Evolutionary conservation across 192 early-diverging fungal species (phyloP).

Genomic region (Umbelopsis isabellina): DNA sequence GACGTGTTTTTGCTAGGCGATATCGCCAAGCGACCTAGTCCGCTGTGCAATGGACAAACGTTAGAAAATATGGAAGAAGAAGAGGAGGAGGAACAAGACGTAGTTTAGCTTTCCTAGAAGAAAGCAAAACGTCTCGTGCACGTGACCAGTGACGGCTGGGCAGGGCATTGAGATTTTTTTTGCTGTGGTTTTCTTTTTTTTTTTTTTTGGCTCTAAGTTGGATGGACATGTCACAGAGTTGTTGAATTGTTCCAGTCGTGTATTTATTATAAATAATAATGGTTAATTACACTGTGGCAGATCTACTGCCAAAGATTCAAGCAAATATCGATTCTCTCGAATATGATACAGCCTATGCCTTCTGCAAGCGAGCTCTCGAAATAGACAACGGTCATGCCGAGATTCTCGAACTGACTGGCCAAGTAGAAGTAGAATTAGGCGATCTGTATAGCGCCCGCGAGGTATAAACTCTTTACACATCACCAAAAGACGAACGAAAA

Average conservation of each 20-base stretch:
- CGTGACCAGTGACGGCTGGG: slow-evolving; percentile 18
- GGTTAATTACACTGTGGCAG: slow-evolving; percentile 55
- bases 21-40: background rate
- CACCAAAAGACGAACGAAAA: slow-evolving; percentile 6
- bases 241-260: slow-evolving; percentile 1
- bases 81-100: background rate
- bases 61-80: background rate
- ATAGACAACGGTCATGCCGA: slow-evolving; percentile 59
- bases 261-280: slow-evolving; percentile 26
- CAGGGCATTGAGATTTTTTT: too few species aligned
- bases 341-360: slow-evolving; percentile 71
- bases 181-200: background rate
- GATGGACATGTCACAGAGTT: slow-evolving; percentile 4
- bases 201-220: background rate
- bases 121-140: background rate
- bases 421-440: slow-evolving; percentile 77
- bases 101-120: background rate
- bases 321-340: slow-evolving; percentile 77
- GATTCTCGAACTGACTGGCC: slow-evolving; percentile 71
- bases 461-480: slow-evolving; percentile 35
- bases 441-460: slow-evolving; percentile 66
- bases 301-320: slow-evolving; percentile 64
- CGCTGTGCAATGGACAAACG: background rate
- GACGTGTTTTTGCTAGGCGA: slow-evolving; percentile 31
- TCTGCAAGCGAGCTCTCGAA: slow-evolving; percentile 68